Evolutionary conservation across 1,139 yeast species (phyloP).

Genomic region (Candida tetrigidarum): DNA sequence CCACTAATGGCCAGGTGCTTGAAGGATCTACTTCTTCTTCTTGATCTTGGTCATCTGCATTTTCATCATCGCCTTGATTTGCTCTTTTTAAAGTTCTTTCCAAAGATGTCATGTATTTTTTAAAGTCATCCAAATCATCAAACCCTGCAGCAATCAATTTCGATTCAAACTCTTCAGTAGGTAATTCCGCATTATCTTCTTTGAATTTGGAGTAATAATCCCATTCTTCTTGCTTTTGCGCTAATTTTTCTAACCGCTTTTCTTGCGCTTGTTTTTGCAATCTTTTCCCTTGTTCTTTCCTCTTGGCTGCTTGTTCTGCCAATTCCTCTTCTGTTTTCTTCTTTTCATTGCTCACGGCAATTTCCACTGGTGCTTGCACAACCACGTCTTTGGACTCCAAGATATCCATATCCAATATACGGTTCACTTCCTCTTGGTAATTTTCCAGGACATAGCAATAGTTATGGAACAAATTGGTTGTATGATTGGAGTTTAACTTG

Average conservation of each 20-base stretch:
- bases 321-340: conserved; percentile 87
- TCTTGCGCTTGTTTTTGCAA: conserved; percentile 93
- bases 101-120: conserved; percentile 65
- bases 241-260: conserved; percentile 76
- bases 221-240: conserved; percentile 80
- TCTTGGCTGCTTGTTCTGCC: conserved; percentile 73
- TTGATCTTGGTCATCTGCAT: conserved; percentile 49
- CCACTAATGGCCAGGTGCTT: conserved; percentile 73
- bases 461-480: conserved; percentile 69
- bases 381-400: conserved; percentile 73
- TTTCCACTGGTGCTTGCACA: conserved; percentile 76
- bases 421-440: conserved; percentile 65
- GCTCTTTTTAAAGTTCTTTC: conserved; percentile 74
- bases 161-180: conserved; percentile 44
- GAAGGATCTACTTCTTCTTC: conserved; percentile 56
- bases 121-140: conserved; percentile 72
- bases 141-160: conserved; percentile 76
- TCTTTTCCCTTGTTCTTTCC: conserved; percentile 85
- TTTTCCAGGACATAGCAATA: conserved; percentile 78
- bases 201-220: conserved; percentile 68
- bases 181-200: conserved; percentile 52
- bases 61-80: conserved; percentile 57
- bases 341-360: conserved; percentile 52
- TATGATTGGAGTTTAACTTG: conserved; percentile 65
- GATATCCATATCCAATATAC: conserved; percentile 60